Percentiles rank a stretch among this genome's conserved stretches.
phyloP scores from a whole-genome alignment of 306 rosid species.

The Pyrus betulifolia region DNA sequence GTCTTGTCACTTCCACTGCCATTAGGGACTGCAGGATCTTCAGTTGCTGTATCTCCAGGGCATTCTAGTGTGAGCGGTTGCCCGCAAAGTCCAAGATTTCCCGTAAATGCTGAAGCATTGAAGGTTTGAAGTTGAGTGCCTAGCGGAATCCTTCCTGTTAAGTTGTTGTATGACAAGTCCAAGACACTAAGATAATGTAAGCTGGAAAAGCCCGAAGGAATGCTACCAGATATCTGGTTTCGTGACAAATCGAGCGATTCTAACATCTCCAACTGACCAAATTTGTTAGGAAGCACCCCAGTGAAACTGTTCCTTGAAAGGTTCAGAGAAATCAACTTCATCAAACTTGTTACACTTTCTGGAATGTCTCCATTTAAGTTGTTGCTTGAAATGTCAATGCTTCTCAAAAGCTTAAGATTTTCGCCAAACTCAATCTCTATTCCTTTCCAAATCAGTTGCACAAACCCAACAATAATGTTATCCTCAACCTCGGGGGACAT shows the following conservation, averaged over 20 bases:
- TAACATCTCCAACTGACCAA: not conserved
- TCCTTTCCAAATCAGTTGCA: conserved; percentile 17
- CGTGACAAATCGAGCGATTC: conserved; percentile 25
- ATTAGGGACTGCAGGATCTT: not conserved
- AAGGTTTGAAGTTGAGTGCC: conserved; percentile 16
- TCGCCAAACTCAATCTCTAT: not conserved
- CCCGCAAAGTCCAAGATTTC: conserved; percentile 25
- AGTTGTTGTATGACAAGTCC: conserved; percentile 17
- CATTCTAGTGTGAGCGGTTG: conserved; percentile 10
- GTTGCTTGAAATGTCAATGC: conserved; percentile 29
- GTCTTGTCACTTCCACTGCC: not conserved
- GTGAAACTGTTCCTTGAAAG: conserved; percentile 10
- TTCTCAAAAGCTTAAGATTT: not conserved
- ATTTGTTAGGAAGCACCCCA: conserved; percentile 7
- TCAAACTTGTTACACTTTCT: not conserved
- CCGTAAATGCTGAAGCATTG: not conserved
- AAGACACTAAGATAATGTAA: not conserved
- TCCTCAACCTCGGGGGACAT: not conserved
- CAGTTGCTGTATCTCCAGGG: not conserved
- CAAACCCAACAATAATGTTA: not conserved
- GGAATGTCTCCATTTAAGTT: conserved; percentile 19
- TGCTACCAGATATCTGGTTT: conserved; percentile 15
- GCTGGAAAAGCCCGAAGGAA: conserved; percentile 4
- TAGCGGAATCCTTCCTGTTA: conserved; percentile 14
- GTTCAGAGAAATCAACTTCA: conserved; percentile 8